Evolutionary conservation across 306 rosid genomes (phyloP), one percentile per base, ranked within the genome.

Genomic region (Trifolium subterraneum): DNA sequence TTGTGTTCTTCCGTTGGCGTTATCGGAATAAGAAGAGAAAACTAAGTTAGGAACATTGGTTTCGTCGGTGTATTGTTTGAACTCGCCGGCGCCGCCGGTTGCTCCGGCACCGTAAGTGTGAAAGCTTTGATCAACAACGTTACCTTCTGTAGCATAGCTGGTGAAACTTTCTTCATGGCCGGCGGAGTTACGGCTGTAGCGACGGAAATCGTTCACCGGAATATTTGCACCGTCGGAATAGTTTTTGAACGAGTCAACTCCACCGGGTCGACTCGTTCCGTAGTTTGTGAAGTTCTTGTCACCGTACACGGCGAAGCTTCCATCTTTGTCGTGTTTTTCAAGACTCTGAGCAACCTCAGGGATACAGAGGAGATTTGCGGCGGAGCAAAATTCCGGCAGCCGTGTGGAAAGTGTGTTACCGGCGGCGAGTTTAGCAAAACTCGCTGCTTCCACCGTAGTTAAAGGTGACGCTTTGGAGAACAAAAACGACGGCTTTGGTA

Each of bases 61-160:
- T 1, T 77, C 36, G 1, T 81, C 83, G 4, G 92, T 45, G 83
- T 95, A 95, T 14, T 19, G 55, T 29, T 81, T 74, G 90, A 95
- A 95, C 5, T 85, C 87, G 72, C 99, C 93, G 23, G 70, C 12
- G 1, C 99, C 99, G 10, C 90, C 91, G 23, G 89, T 81, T 27
- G 98, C 84, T 66, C 80, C 82, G 52, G 87, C 16, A 45, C 70
- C 96, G 83, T 95, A 95, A 22, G 83, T 78, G 85, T 81, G 90
- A 77, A 95, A 95, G 72, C 88, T 66, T 80, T 92, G 85, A 81
- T 95, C 97, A 18, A 84, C 86, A 6, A 95, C 98, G 85, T 95
- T 95, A 6, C 93, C 86, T 0, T 79, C 64, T 0, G 73, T 7
- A 8, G 69, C 92, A 67, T 95, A 95, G 80, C 60, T 86, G 52